Percentiles rank a stretch among this genome's conserved stretches.
These are phyloP conservation scores for Azolla pinnata DNA, from an alignment of 75 land plant species.

Conservation along the genomic window DNA sequence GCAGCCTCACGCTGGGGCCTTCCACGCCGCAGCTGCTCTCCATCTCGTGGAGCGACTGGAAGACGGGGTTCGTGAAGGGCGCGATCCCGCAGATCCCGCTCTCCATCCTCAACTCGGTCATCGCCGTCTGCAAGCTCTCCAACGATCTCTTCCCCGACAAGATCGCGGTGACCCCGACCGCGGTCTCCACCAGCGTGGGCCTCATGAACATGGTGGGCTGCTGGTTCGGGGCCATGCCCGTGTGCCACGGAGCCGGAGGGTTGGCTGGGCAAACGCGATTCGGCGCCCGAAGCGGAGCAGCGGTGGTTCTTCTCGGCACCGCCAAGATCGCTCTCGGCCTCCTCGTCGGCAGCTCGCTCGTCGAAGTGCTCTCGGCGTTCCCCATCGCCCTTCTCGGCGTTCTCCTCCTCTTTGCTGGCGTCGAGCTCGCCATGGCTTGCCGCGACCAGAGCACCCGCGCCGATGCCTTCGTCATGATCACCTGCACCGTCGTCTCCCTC, in stretches of 20 bases:
- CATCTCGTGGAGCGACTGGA: conserved; percentile 63
- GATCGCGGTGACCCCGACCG: conserved; percentile 38
- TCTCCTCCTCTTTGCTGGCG: conserved; percentile 72
- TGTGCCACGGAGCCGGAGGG: conserved; percentile 91
- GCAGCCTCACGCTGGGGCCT: conserved; percentile 53
- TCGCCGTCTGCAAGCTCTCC: conserved; percentile 81
- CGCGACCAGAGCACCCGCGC: conserved; percentile 60
- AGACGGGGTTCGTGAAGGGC: conserved; percentile 60
- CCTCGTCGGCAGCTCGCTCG: conserved; percentile 62
- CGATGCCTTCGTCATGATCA: conserved; percentile 82
- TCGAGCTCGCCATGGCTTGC: conserved; percentile 89
- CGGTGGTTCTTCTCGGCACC: conserved; percentile 61
- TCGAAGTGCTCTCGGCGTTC: conserved; percentile 37
- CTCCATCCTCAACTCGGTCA: conserved; percentile 73
- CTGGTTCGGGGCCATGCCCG: conserved; percentile 88
- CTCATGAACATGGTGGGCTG: conserved; percentile 75
- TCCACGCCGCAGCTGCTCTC: conserved; percentile 32
- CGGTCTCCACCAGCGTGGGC: conserved; percentile 71
- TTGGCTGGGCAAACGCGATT: conserved; percentile 85
- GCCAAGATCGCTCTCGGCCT: conserved; percentile 57
- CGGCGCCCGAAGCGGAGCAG: conserved; percentile 58
- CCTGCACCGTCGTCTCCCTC: conserved; percentile 60
- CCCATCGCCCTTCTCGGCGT: conserved; percentile 78
- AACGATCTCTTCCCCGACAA: conserved; percentile 60
- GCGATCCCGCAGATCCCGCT: conserved; percentile 81